A percentile compares a stretch with the other conserved stretches of the same genome.
These are phyloP conservation scores for Venturia nashicola DNA, from an alignment of 2,329 filamentous ascomycete species.

Conservation along the genomic window DNA sequence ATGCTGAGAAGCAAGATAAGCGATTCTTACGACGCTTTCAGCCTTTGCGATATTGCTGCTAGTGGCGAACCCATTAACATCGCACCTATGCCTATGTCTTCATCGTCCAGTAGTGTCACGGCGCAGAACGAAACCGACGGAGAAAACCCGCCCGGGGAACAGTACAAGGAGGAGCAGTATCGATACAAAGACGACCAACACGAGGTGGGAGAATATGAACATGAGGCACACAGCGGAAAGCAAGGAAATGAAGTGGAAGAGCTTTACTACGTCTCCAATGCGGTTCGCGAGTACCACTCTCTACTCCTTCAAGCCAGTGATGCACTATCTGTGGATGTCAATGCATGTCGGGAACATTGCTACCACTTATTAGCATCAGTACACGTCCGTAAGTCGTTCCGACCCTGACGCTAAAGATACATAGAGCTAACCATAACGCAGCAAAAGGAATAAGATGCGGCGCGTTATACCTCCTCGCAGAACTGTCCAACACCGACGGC, in stretches of 20 bases:
- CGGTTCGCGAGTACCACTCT: neutral
- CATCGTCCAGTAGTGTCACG: neutral
- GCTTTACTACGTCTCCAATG: neutral
- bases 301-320: neutral
- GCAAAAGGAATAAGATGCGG: neutral
- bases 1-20: neutral
- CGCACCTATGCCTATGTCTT: neutral
- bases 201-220: neutral
- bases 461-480: neutral
- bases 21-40: neutral
- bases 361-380: neutral
- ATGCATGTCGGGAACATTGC: neutral
- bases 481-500: neutral
- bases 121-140: neutral
- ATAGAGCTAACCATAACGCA: neutral
- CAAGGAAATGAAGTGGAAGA: neutral
- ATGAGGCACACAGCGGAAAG: neutral
- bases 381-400: neutral
- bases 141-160: neutral
- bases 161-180: neutral
- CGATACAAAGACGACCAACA: neutral
- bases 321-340: neutral
- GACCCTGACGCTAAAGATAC: neutral
- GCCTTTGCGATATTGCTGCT: neutral
- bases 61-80: neutral